Percentiles rank a stretch among this genome's conserved stretches.
Conservation (phyloP, 129 eudicot genomes). For the Flaveria linearis region DNA sequence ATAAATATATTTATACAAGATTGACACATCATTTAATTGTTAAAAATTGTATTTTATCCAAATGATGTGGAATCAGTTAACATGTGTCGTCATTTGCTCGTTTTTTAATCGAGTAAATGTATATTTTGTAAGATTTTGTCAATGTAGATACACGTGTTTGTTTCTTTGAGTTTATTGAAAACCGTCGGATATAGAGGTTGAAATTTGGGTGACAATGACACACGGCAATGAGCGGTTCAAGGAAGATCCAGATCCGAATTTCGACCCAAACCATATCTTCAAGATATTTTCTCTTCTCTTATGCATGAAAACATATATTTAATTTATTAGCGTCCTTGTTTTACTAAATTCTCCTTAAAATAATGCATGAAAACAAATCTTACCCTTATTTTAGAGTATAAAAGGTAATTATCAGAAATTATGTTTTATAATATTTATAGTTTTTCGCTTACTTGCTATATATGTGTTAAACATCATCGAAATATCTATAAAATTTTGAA, state of each 20-base stretch:
- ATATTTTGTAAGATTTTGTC: not conserved
- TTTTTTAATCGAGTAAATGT: not conserved
- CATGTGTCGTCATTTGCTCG: not conserved
- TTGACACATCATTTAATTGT: not conserved
- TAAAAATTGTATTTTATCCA: not conserved
- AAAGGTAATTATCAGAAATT: too few species aligned
- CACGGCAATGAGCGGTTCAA: conserved; percentile 33
- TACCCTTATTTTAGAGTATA: too few species aligned
- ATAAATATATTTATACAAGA: too few species aligned
- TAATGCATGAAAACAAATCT: too few species aligned
- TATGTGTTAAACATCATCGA: too few species aligned
- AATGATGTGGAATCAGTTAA: conserved; percentile 12
- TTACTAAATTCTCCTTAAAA: not conserved
- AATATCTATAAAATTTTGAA: too few species aligned
- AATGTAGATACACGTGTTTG: conserved; percentile 15
- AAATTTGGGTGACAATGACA: conserved; percentile 29
- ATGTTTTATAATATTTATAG: too few species aligned
- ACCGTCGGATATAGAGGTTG: conserved; percentile 35
- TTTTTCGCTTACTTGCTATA: too few species aligned
- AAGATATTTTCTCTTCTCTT: conserved; percentile 16
- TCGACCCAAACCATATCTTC: conserved; percentile 44
- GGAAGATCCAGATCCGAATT: conserved; percentile 44
- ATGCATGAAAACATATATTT: not conserved
- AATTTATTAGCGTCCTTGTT: not conserved
- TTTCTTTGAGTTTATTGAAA: conserved; percentile 23